A percentile compares a stretch with the other conserved stretches of the same genome.
Conservation (phyloP, 1,139 yeast species). For the Suhomyces maxii region DNA sequence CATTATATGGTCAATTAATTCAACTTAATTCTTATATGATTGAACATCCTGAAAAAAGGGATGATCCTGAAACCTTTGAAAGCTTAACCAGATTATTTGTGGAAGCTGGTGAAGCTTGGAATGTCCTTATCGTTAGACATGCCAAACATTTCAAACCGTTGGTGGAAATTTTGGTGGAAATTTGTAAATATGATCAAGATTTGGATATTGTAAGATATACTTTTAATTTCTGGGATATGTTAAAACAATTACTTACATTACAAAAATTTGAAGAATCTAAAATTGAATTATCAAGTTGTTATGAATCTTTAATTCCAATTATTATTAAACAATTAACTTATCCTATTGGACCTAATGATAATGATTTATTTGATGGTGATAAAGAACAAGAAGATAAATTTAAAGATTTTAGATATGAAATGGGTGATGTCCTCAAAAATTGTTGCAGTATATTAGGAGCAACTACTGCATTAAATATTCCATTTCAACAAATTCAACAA, state of each 20-base stretch:
- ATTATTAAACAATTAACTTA: slow-evolving; percentile 74
- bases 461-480: slow-evolving; percentile 60
- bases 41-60: slow-evolving; percentile 34
- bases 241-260: slow-evolving; percentile 69
- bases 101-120: slow-evolving; percentile 97
- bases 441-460: slow-evolving; percentile 91
- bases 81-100: slow-evolving; percentile 77
- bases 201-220: slow-evolving; percentile 88
- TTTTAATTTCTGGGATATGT: slow-evolving; percentile 86
- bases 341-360: slow-evolving; percentile 54
- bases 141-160: slow-evolving; percentile 72
- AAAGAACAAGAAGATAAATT: slow-evolving; percentile 90
- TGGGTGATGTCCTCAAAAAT: slow-evolving; percentile 95
- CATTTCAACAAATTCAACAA: slow-evolving; percentile 53
- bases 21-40: slow-evolving; percentile 53
- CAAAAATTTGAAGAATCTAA: slow-evolving; percentile 65
- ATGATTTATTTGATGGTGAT: slow-evolving; percentile 55
- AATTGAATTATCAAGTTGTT: slow-evolving; percentile 57
- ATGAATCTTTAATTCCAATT: slow-evolving; percentile 61
- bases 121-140: slow-evolving; percentile 72
- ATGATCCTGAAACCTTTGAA: slow-evolving; percentile 71
- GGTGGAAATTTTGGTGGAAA: slow-evolving; percentile 70
- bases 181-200: slow-evolving; percentile 67
- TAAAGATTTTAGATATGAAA: slow-evolving; percentile 89
- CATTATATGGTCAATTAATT: slow-evolving; percentile 67